Base-by-base conservation (phyloP, 805 yeast genomes). In the Groenewaldozyma tartarivorans region DNA sequence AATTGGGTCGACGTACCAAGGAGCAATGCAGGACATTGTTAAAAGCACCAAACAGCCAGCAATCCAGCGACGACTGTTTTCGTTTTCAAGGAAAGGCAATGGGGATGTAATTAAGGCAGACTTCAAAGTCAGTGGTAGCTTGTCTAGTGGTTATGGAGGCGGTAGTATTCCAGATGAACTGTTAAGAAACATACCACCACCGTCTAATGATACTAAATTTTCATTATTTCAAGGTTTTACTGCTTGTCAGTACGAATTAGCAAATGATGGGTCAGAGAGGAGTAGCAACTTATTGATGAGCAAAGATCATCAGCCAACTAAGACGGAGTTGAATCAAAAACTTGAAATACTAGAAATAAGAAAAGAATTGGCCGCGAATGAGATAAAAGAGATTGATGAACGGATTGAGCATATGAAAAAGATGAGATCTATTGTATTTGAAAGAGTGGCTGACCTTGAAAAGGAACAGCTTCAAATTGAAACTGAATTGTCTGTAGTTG, bases 211-310 rank as follows among this genome's bases (percentile, higher is more conserved):
- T 20, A 37, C 51, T 18, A 41, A 41, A 26, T 74, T 73, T 47
- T 74, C 86, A 2, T 58, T 81, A 18, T 79, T 72, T 51, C 88
- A 81, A 57, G 87, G 88, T 1, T 79, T 81, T 53, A 67, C 68
- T 50, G 83, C 85, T 3, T 64, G 74, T 1, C 40, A 42, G 20
- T 47, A 37, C 39, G 24, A 42, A 35, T 22, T 13, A 35, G 35
- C 29, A 36, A 35, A 38, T 18, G 50, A 48, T 13, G 48, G 45
- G 16, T 56, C 53, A 4, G 44, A 42, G 47, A n/a, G n/a, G n/a
- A n/a, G n/a, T n/a, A n/a, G n/a, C n/a, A n/a, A n/a, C n/a, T n/a
- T n/a, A n/a, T n/a, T n/a, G n/a, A n/a, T n/a, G n/a, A n/a, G n/a
- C n/a, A n/a, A n/a, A n/a, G n/a, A n/a, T n/a, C n/a, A n/a, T n/a